phyloP scores from a whole-genome alignment of 129 eudicot genomes.

The Pittosporum tobira region DNA sequence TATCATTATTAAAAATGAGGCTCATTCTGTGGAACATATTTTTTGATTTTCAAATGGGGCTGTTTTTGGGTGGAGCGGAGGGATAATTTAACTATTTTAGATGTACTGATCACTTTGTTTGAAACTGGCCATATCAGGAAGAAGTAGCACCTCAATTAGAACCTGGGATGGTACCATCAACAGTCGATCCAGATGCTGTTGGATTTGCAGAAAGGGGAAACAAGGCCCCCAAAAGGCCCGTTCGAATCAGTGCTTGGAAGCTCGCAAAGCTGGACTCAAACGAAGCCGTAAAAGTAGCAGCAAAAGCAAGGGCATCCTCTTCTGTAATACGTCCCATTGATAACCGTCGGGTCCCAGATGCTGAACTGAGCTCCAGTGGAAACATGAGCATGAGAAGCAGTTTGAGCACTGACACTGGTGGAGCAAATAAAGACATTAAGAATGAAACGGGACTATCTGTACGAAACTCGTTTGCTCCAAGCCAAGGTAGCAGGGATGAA shows the following conservation, averaged over 20 bases:
- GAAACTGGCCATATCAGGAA: constrained; percentile 41
- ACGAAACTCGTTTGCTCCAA: constrained; percentile 54
- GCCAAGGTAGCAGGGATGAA: constrained; percentile 78
- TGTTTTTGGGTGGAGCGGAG: no score
- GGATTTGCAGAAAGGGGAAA: constrained; percentile 33
- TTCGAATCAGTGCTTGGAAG: constrained; percentile 86
- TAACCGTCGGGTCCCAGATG: constrained; percentile 31
- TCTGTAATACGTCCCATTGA: constrained; percentile 71
- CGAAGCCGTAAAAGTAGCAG: constrained; percentile 77
- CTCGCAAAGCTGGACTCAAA: constrained; percentile 77
- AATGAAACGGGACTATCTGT: constrained; percentile 30
- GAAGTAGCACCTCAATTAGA: constrained; percentile 93
- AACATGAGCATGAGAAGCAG: constrained; percentile 69
- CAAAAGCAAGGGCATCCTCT: constrained; percentile 88
- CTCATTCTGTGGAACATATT: no score
- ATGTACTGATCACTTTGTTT: not conserved
- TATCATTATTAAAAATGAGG: no score
- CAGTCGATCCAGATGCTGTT: constrained; percentile 68
- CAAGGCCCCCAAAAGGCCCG: constrained; percentile 45
- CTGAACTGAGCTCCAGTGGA: constrained; percentile 59
- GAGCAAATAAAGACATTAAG: constrained; percentile 31
- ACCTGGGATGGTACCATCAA: constrained; percentile 85
- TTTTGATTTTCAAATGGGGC: no score
- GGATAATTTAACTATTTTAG: no score
- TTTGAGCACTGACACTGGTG: constrained; percentile 45